Conservation (phyloP, 2,329 filamentous ascomycete genomes). For the Huntiella abstrusa region DNA sequence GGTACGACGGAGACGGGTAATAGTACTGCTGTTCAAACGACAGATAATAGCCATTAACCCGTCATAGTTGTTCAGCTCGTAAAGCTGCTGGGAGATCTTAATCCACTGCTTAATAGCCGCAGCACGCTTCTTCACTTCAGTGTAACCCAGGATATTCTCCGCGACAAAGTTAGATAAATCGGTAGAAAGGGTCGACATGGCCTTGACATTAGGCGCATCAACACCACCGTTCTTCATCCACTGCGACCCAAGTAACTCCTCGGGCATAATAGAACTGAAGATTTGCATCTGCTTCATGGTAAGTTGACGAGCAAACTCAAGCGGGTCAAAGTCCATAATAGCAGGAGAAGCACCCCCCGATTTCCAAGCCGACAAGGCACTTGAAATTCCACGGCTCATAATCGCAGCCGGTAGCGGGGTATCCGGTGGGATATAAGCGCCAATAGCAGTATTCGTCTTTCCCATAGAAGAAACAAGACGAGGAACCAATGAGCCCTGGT, state of each 20-base stretch:
- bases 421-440: constrained; percentile 49
- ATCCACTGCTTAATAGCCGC: constrained; percentile 93
- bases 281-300: constrained; percentile 82
- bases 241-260: constrained; percentile 77
- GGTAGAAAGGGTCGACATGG: constrained; percentile 82
- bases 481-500: constrained; percentile 58
- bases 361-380: constrained; percentile 55
- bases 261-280: constrained; percentile 79
- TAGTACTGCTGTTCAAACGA: constrained; percentile 78
- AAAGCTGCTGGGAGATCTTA: constrained; percentile 72
- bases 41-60: constrained; percentile 94
- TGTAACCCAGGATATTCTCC: constrained; percentile 71
- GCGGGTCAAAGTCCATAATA: constrained; percentile 75
- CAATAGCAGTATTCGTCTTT: constrained; percentile 60
- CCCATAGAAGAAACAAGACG: constrained; percentile 70
- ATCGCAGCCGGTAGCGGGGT: constrained; percentile 49
- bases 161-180: constrained; percentile 84
- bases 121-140: constrained; percentile 87
- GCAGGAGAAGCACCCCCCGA: constrained; percentile 48
- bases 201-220: constrained; percentile 73
- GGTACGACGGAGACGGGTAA: constrained; percentile 70
- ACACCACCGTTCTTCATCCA: constrained; percentile 80
- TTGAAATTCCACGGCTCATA: constrained; percentile 59
- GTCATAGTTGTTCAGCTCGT: constrained; percentile 89
- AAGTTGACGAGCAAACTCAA: constrained; percentile 81